Evolutionary conservation across 73 alveolate species (phyloP).

Genomic region (Effrenium voratum): DNA sequence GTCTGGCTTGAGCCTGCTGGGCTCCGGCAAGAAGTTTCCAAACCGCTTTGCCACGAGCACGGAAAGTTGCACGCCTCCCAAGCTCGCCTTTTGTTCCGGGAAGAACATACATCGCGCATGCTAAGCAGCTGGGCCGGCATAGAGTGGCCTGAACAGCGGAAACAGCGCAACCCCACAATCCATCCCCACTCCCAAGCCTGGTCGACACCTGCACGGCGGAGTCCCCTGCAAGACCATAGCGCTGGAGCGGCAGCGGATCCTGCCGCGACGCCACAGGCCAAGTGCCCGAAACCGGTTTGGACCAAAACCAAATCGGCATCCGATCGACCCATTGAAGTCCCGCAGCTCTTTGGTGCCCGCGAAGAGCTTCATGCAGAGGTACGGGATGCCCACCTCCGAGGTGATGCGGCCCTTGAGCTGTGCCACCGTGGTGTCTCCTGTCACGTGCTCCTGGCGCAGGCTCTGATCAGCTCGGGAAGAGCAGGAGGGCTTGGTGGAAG

Average conservation of each 20-base stretch:
- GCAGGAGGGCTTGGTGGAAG: too few species aligned
- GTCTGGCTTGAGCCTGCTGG: too few species aligned
- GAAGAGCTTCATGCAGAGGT: constrained; percentile 88
- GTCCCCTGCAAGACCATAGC: constrained; percentile 50
- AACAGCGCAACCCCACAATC: too few species aligned
- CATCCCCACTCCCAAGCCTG: too few species aligned
- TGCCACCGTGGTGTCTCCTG: constrained; percentile 72
- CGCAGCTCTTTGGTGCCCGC: constrained; percentile 72
- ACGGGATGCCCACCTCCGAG: constrained; percentile 73
- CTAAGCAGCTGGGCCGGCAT: neutral
- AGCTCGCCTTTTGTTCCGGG: too few species aligned
- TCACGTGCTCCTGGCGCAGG: constrained; percentile 54
- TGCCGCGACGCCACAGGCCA: neutral
- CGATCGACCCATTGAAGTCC: neutral
- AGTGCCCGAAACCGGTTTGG: neutral
- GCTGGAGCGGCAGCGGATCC: constrained; percentile 65
- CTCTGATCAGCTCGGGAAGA: too few species aligned
- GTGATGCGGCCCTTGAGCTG: constrained; percentile 79
- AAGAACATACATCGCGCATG: too few species aligned
- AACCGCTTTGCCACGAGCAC: too few species aligned
- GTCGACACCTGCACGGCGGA: constrained; percentile 29
- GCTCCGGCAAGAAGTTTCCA: too few species aligned
- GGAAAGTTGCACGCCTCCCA: too few species aligned
- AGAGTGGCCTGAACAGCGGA: neutral
- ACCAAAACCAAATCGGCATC: neutral